Evolutionary conservation across 495 filamentous ascomycete genomes (phyloP), one percentile per base, ranked within the genome.

Genomic region (Penicillium coprophilum): DNA sequence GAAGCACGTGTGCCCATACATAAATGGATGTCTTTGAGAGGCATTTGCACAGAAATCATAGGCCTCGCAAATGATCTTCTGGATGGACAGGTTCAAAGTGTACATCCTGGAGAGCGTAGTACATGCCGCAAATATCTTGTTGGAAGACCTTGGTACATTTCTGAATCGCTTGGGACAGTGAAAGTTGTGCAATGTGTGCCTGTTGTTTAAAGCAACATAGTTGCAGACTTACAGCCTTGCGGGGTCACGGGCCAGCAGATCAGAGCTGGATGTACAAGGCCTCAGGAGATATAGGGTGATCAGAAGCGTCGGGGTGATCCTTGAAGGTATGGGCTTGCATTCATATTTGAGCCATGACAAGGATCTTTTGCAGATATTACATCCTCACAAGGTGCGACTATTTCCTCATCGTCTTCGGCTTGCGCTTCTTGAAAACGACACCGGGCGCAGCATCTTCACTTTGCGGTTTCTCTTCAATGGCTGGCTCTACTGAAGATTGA

Each of bases 341-440:
- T 23, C 20, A 2, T 12, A 49, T 9, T n/a, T n/a, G 10, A 11
- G 17, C 0, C 27, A 31, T n/a, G 43, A 28, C 9, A 27, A 38
- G 3, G 3, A 43, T 21, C 17, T 2, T 28, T 23, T 32, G 46
- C 4, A 11, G 24, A 38, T 13, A 46, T 36, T 19, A 43, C 38
- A 51, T 60, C 41, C 46, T 56, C 19, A 8, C 12, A 12, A 19
- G 30, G 41, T 30, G 28, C 6, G 8, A 46, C 49, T 64, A 77
- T 70, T 71, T 77, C 58, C 65, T 71, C 61, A 89, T 82, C 31
- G 84, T 83, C 69, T 92, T 96, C 1, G 87, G 80, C 66, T 94
- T 96, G 59, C 92, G 84, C 73, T 96, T 96, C 74, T 96, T 97
- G 77, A 97, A 97, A 12, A 94, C 74, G 19, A 93, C 79, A 0